phyloP scores from a whole-genome alignment of 2,329 filamentous ascomycete genomes.

The Samsoniella hepiali region DNA sequence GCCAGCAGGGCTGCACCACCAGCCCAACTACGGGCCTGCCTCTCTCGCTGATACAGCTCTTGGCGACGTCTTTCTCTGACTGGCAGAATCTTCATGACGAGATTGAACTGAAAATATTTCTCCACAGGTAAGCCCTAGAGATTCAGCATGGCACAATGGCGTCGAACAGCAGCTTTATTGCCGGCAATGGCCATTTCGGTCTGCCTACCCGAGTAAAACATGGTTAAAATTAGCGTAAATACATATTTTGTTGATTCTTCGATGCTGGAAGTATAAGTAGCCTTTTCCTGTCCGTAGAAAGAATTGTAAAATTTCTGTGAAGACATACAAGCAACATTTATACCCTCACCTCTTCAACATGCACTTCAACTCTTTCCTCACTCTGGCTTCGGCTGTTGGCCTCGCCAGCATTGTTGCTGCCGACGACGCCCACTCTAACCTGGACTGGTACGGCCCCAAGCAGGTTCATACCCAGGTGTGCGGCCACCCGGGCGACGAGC shows the following conservation, averaged over 20 bases:
- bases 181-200: not conserved
- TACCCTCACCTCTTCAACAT: not conserved
- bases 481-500: constrained; percentile 18
- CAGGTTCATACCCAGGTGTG: constrained; percentile 17
- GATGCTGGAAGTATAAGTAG: not conserved
- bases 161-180: not conserved
- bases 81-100: not conserved
- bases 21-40: not conserved
- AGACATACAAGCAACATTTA: not conserved
- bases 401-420: constrained; percentile 11
- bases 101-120: not conserved
- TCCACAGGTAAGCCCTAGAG: constrained; percentile 18
- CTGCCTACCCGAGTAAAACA: not conserved
- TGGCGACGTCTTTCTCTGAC: not conserved
- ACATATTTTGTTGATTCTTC: not conserved
- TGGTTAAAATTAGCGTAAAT: not conserved
- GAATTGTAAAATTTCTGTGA: not conserved
- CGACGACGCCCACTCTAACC: constrained; percentile 18
- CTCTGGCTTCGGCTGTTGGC: constrained; percentile 1
- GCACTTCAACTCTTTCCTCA: constrained; percentile 9
- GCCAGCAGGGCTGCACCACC: constrained; percentile 30
- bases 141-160: not conserved
- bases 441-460: constrained; percentile 19
- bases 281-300: too few species aligned
- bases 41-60: not conserved